Conservation (phyloP, 2,329 filamentous ascomycete genomes). For the Fusarium ambrosium region DNA sequence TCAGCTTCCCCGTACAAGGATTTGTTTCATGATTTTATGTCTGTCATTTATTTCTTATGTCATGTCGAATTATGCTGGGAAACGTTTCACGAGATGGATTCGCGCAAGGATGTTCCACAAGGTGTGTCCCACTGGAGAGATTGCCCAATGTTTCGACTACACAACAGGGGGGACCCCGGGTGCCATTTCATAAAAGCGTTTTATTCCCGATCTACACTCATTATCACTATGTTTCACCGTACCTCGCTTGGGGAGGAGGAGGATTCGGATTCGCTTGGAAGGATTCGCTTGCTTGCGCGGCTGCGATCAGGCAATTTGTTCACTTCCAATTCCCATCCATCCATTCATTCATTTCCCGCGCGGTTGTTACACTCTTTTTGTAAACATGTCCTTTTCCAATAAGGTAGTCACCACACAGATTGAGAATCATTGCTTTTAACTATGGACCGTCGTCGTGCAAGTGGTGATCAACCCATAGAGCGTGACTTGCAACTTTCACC, state of each 20-base stretch:
- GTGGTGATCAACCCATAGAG: not conserved
- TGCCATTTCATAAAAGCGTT: not conserved
- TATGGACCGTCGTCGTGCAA: not conserved
- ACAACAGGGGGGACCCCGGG: not conserved
- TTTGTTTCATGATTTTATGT: not conserved
- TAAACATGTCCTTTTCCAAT: not conserved
- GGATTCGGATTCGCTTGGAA: not conserved
- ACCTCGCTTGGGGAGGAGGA: not conserved
- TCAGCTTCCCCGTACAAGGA: not conserved
- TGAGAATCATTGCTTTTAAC: not conserved
- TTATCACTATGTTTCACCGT: not conserved
- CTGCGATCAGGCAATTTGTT: constrained; percentile 1
- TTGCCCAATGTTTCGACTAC: not conserved
- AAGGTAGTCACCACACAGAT: not conserved
- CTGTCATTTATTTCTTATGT: not conserved
- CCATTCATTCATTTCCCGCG: not conserved
- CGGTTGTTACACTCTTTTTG: not conserved
- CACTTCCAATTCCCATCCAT: not conserved
- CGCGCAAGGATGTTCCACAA: not conserved
- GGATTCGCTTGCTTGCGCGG: not conserved
- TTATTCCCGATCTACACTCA: not conserved
- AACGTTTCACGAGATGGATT: not conserved
- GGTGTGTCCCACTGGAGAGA: not conserved
- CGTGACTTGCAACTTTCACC: not conserved
- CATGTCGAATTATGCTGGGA: not conserved